Percentiles rank a stretch among this genome's conserved stretches.
Conservation (phyloP, 139 green algal species). For the Chlamydomonas incerta region DNA sequence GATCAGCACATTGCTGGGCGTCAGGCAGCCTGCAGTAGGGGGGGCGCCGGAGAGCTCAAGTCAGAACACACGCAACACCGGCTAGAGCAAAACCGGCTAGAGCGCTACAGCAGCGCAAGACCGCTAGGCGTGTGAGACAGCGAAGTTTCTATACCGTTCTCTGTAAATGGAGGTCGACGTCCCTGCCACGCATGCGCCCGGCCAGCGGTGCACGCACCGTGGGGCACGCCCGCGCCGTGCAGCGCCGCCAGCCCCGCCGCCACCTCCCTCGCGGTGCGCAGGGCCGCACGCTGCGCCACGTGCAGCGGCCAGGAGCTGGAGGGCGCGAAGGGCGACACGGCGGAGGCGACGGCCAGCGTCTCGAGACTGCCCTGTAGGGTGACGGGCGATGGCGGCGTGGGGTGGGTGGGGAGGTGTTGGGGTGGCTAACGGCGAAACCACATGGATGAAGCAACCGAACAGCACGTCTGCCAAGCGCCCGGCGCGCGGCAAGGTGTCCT, state of each 20-base stretch:
- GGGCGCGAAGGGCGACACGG: background rate
- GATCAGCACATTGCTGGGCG: constrained; percentile 20
- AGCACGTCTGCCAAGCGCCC: background rate
- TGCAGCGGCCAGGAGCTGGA: constrained; percentile 1
- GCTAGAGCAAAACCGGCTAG: background rate
- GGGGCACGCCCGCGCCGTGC: constrained; percentile 55
- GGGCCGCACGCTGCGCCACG: constrained; percentile 27
- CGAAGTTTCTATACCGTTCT: background rate
- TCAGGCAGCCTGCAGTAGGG: no score
- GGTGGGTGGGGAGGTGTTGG: background rate
- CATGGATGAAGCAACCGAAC: no score
- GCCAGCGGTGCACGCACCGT: no score
- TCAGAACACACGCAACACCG: background rate
- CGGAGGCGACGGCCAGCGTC: no score
- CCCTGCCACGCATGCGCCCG: background rate
- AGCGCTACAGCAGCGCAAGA: background rate
- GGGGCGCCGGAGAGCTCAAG: background rate
- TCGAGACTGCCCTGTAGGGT: constrained; percentile 1
- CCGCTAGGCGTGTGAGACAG: no score
- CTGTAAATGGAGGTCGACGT: no score
- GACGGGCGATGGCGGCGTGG: background rate
- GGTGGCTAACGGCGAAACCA: no score
- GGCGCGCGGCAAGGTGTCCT: background rate
- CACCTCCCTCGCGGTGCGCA: constrained; percentile 46
- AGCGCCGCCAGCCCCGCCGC: constrained; percentile 49